A percentile compares a stretch with the other conserved stretches of the same genome.
phyloP scores from a whole-genome alignment of 2,329 filamentous ascomycete genomes.

The Diaporthe destruens region DNA sequence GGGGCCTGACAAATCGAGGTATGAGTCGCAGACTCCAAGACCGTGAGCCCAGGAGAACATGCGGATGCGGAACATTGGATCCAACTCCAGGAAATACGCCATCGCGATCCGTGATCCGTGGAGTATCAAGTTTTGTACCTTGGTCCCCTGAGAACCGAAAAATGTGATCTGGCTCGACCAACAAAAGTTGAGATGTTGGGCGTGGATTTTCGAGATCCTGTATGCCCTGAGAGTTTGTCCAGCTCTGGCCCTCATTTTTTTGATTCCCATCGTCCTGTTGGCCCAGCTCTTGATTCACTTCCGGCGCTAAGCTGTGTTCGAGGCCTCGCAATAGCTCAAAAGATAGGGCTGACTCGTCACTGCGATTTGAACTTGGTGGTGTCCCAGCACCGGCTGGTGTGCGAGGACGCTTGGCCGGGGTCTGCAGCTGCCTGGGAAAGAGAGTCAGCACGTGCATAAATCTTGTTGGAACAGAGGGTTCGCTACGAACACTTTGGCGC shows the following conservation, averaged over 20 bases:
- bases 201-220: neutral
- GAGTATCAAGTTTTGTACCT: neutral
- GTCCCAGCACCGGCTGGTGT: neutral
- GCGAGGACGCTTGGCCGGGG: too few relatives aligned
- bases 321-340: neutral
- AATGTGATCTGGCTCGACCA: neutral
- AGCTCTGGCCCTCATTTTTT: neutral
- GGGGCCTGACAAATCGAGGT: neutral
- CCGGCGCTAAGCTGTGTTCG: neutral
- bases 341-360: neutral
- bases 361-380: neutral
- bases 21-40: neutral
- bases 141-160: neutral
- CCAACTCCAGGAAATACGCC: neutral
- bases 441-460: neutral
- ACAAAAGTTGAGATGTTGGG: neutral
- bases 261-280: neutral
- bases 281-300: neutral
- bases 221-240: neutral
- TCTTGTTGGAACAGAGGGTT: neutral
- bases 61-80: neutral
- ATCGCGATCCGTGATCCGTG: neutral
- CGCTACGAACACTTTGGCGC: too few relatives aligned
- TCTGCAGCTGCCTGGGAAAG: neutral
- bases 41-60: neutral